A percentile compares a stretch with the other conserved stretches of the same genome.
These are phyloP conservation scores for Singerocomus inundabilis DNA, from an alignment of 1,284 basidiomycete species.

Conservation along the genomic window DNA sequence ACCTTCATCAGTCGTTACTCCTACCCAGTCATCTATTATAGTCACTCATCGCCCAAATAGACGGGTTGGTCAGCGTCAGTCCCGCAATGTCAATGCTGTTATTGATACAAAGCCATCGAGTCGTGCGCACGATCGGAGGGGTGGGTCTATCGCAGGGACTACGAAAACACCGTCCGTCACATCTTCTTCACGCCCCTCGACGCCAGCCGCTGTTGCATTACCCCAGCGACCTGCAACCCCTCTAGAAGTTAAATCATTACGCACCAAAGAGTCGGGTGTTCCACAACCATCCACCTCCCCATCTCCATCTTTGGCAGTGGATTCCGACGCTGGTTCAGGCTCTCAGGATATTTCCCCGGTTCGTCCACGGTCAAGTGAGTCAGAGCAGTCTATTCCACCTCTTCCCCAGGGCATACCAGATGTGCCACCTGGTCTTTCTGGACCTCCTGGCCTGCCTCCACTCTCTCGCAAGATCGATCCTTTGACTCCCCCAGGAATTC, in stretches of 20 bases:
- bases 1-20: constrained; percentile 13
- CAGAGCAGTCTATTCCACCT: constrained; percentile 39
- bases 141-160: constrained; percentile 25
- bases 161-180: constrained; percentile 48
- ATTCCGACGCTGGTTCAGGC: constrained; percentile 38
- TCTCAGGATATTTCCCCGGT: constrained; percentile 44
- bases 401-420: constrained; percentile 50
- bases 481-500: constrained; percentile 54
- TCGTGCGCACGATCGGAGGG: constrained; percentile 41
- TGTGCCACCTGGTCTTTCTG: constrained; percentile 56
- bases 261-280: constrained; percentile 39
- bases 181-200: constrained; percentile 66
- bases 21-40: constrained; percentile 27
- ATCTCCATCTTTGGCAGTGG: constrained; percentile 44
- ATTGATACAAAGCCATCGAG: constrained; percentile 38
- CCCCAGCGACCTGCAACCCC: constrained; percentile 49
- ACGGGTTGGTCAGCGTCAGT: constrained; percentile 43
- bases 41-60: constrained; percentile 38
- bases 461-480: constrained; percentile 51
- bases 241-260: constrained; percentile 40
- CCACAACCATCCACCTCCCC: constrained; percentile 48
- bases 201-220: constrained; percentile 44
- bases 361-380: constrained; percentile 44
- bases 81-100: constrained; percentile 34
- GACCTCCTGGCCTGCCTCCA: constrained; percentile 63